Conservation (phyloP, 345 rosid species). For the Syzygium aromaticum region DNA sequence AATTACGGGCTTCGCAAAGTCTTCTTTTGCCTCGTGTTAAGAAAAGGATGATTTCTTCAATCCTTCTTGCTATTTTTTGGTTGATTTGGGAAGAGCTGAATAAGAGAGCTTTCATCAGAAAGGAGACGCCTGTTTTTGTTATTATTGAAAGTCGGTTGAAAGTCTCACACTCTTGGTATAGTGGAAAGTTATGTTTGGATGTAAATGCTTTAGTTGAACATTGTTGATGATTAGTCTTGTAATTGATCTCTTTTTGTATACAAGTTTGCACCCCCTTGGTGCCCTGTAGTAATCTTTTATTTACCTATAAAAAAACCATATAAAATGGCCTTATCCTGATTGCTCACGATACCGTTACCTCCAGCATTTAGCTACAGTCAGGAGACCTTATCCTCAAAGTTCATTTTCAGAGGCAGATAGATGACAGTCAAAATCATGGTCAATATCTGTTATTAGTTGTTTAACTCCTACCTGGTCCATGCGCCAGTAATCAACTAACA, state of each 20-base stretch:
- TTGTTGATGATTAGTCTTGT: neutral
- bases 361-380: neutral
- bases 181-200: neutral
- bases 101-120: neutral
- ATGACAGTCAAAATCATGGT: neutral
- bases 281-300: neutral
- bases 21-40: neutral
- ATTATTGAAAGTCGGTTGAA: neutral
- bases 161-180: neutral
- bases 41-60: neutral
- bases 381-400: neutral
- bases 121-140: neutral
- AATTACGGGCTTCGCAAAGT: neutral
- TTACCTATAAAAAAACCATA: neutral
- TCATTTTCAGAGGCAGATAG: neutral
- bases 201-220: neutral
- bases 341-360: neutral
- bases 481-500: conserved; percentile 76
- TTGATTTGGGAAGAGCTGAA: neutral
- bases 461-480: conserved; percentile 53
- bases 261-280: neutral
- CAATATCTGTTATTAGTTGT: neutral
- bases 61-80: neutral
- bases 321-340: neutral
- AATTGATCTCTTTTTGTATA: neutral